Base-by-base conservation (phyloP, 768 basidiomycete genomes). In the Galerina sulciceps region DNA sequence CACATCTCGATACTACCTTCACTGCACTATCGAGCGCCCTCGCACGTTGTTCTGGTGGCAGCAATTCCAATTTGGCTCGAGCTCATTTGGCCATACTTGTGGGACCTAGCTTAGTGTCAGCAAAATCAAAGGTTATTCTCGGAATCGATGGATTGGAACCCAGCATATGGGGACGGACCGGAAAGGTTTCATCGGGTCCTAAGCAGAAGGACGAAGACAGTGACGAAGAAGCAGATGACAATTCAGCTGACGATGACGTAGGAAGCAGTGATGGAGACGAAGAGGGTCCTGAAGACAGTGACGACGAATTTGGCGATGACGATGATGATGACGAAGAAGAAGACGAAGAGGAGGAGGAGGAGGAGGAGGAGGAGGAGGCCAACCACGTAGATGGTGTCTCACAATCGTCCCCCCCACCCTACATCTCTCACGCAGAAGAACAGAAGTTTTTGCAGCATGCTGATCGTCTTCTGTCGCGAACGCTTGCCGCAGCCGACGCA, bases 1-100 rank as follows among this genome's bases (percentile, higher is more conserved):
- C 88, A 1, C 91, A 93, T 71, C 75, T 93, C 11, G 77, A 81
- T 52, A 90, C 90, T 0, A 91, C 91, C 0, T 93, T 92, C 67
- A 79, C 84, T 9, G 83, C 89, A 0, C 76, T 93, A 5, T 89
- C 90, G 1, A 86, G 85, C 0, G 87, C 91, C 0, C 73, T 90
- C 17, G 86, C 88, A 1, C 71, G 67, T 1, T 66, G 40, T 53
- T 45, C 60, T 3, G 20, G 34, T 26, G 31, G 41, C 26, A 41
- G 23, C 31, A 48, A 53, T 6, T 36, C 38, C 17, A 52, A 53
- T 38, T 56, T 38, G 22, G 61, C 70, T 4, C 79, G 78, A 9
- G 84, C 78, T 1, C 85, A 87, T 65, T 72, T 93, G 14, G 82
- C 83, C 0, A 79, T 92, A 41, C 73, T 88, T 10, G 77, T 93